Conservation (phyloP, 2,329 filamentous ascomycete species). For the Fusarium brevicatenulatum region DNA sequence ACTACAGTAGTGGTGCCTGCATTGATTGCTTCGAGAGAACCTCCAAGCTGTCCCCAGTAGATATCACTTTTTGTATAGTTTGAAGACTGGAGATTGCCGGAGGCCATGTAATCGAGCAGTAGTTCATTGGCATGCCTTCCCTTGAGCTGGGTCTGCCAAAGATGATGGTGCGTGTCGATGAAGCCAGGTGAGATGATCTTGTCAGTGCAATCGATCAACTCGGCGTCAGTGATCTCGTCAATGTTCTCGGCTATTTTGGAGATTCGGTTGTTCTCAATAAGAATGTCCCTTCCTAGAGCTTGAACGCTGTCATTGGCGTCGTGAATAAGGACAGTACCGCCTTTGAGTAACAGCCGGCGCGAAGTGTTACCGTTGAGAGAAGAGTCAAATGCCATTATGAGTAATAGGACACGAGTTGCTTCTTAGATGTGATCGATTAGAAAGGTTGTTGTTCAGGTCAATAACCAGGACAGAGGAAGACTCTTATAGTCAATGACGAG, state of each 20-base stretch:
- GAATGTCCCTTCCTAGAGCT: not conserved
- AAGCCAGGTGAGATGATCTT: constrained; percentile 17
- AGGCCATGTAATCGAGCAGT: constrained; percentile 6
- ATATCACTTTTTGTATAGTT: not conserved
- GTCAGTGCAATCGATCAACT: not conserved
- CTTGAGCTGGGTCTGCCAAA: constrained; percentile 21
- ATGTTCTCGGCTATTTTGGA: not conserved
- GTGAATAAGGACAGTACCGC: constrained; percentile 28
- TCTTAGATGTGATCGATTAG: too few relatives aligned
- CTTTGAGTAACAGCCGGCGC: not conserved
- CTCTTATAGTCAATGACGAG: not conserved
- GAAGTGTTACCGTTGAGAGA: not conserved
- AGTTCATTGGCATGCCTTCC: constrained; percentile 6
- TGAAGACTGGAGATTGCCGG: constrained; percentile 3
- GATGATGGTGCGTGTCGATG: constrained; percentile 15
- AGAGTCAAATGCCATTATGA: not conserved
- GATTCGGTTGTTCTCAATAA: constrained; percentile 15
- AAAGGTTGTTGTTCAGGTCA: not conserved
- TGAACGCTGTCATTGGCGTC: constrained; percentile 1
- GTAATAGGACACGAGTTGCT: rapidly evolving
- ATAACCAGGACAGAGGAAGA: not conserved
- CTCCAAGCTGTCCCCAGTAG: constrained; percentile 28
- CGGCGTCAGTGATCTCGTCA: not conserved
- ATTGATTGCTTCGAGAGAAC: constrained; percentile 21
- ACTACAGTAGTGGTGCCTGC: constrained; percentile 27